Evolutionary conservation across 2,329 filamentous ascomycete species (phyloP).

Genomic region (Metarhizium robertsii): DNA sequence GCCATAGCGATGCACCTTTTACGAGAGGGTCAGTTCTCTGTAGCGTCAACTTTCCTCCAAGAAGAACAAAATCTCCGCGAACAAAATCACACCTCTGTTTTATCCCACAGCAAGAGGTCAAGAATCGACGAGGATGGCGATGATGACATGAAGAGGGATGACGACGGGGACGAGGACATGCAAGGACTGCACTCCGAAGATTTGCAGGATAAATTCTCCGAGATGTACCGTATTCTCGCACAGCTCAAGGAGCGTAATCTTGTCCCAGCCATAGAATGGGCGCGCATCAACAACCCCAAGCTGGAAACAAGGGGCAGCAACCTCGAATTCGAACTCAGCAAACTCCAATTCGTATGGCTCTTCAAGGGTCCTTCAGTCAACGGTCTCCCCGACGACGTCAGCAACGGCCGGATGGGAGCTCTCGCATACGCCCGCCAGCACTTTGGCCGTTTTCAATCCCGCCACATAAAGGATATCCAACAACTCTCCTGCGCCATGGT

Average conservation of each 20-base stretch:
- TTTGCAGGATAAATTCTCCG: conserved; percentile 71
- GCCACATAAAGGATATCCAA: conserved; percentile 72
- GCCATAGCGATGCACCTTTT: conserved; percentile 95
- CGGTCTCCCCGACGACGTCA: conserved; percentile 42
- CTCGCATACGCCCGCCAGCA: conserved; percentile 66
- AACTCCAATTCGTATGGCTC: conserved; percentile 82
- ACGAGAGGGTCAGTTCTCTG: conserved; percentile 85
- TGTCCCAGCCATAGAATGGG: conserved; percentile 79
- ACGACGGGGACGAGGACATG: conserved; percentile 17
- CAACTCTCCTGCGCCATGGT: conserved; percentile 74
- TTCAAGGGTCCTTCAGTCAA: conserved; percentile 56
- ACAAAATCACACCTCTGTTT: conserved; percentile 8
- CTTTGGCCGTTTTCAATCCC: conserved; percentile 63
- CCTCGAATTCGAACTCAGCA: conserved; percentile 87
- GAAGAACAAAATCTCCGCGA: conserved; percentile 47
- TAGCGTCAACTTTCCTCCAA: conserved; percentile 74
- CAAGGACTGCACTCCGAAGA: conserved; percentile 28
- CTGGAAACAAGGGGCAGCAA: conserved; percentile 82
- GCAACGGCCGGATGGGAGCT: conserved; percentile 53
- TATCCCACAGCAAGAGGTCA: conserved; percentile 6
- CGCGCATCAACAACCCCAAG: conserved; percentile 56
- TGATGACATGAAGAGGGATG: conserved; percentile 20
- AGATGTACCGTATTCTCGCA: conserved; percentile 85
- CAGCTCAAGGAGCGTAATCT: conserved; percentile 69
- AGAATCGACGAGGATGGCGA: conserved; percentile 22